Evolutionary conservation across 768 basidiomycete genomes (phyloP).

Genomic region (Hysterangium stoloniferum): DNA sequence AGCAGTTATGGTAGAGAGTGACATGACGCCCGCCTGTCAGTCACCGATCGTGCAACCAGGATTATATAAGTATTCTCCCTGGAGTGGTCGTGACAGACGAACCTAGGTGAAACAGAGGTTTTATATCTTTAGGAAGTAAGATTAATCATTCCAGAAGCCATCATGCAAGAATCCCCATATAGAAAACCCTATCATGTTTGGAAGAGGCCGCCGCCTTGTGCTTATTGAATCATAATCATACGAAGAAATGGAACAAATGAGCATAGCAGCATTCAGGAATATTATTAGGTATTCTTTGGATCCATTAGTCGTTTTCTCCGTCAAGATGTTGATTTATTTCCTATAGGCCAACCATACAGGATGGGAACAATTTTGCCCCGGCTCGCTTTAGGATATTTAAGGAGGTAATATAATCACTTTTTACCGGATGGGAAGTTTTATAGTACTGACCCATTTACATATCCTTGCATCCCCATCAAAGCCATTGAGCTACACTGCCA

Average conservation of each 20-base stretch:
- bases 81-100: too few relatives aligned
- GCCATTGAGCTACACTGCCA: constrained; percentile 37
- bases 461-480: constrained; percentile 30
- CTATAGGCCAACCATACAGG: background rate
- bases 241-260: constrained; percentile 2
- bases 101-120: too few relatives aligned
- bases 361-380: constrained; percentile 24
- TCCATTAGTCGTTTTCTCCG: background rate
- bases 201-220: constrained; percentile 32
- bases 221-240: constrained; percentile 24
- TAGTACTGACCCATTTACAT: background rate
- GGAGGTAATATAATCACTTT: constrained; percentile 24
- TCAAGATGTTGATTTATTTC: background rate
- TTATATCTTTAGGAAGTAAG: too few relatives aligned
- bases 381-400: constrained; percentile 41
- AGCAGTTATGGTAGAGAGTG: too few relatives aligned
- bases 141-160: too few relatives aligned
- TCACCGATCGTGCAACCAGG: too few relatives aligned
- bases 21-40: too few relatives aligned
- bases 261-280: background rate
- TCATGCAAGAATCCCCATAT: constrained; percentile 27
- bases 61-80: too few relatives aligned
- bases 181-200: constrained; percentile 30
- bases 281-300: constrained; percentile 10
- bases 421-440: background rate